Base-by-base conservation (phyloP, 208 protist genomes). In the Crithidia thermophila region DNA sequence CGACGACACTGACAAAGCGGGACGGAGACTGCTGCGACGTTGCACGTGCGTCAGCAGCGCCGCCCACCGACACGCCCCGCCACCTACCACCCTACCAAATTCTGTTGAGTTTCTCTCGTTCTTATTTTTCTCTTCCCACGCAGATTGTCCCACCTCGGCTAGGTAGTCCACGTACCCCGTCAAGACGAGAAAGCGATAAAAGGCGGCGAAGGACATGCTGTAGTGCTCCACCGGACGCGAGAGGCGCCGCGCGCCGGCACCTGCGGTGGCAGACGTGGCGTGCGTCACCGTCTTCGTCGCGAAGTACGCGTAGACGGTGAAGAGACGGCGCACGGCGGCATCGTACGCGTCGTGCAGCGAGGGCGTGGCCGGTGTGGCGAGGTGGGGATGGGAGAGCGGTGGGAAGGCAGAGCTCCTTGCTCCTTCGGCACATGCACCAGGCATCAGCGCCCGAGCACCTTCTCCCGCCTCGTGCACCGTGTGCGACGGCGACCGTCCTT, bases 131-230 rank as follows among this genome's bases (percentile, higher is more conserved):
- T 10, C 56, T 5, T 2, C 46, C 21, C 30, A 27, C 42, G 51
- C 59, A 11, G 33, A 20, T 0, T 20, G 20, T 2, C 59, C 67
- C 20, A 64, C 21, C 10, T 52, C 51, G 33, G 69, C 60, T 18
- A 75, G 59, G 37, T 49, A 56, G 62, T 75, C 69, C 1, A 45
- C 25, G n/a, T 75, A 75, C 4, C 69, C 69, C 6, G 61, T 68
- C n/a, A 75, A 42, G 30, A 52, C 39, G n/a, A 69, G 14, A 23
- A 75, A 69, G 16, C 69, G 69, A 3, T 61, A 28, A 37, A 75
- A 75, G 30, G 69, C 69, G 6, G 62, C 23, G 27, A 69, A 75
- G 28, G 61, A 47, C 61, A 75, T 67, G 43, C 42, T 49, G 69
- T 69, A 64, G 53, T 65, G 53, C 55, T 53, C 69, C 45, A 63